phyloP scores from a whole-genome alignment of 1,139 yeast genomes.

The Saccharomycopsis hybrid region DNA sequence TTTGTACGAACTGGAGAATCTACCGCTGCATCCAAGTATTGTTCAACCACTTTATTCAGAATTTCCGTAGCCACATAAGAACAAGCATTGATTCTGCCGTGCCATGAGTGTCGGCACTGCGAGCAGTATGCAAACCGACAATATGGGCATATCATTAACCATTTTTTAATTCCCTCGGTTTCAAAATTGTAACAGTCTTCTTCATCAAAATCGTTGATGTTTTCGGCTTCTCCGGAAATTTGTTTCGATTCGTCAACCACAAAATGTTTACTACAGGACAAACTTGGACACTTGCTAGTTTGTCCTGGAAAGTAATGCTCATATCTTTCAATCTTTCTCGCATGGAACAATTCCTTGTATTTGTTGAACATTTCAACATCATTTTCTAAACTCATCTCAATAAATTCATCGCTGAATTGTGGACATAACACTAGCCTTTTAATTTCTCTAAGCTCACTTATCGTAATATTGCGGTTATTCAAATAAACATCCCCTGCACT shows the following conservation, averaged over 20 bases:
- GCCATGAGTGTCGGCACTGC: conserved; percentile 60
- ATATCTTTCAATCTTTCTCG: conserved; percentile 40
- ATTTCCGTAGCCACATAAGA: conserved; percentile 33
- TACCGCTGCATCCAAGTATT: conserved; percentile 32
- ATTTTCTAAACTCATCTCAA: conserved; percentile 30
- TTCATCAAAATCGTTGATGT: background rate
- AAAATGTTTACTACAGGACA: conserved; percentile 35
- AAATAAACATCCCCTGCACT: conserved; percentile 26
- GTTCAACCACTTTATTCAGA: conserved; percentile 38
- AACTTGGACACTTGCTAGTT: conserved; percentile 53
- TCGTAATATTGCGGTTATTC: conserved; percentile 24
- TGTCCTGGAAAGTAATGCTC: conserved; percentile 43
- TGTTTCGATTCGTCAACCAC: background rate
- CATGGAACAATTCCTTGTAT: conserved; percentile 35
- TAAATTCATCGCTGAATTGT: conserved; percentile 30
- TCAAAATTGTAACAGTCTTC: conserved; percentile 32
- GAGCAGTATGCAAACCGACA: conserved; percentile 58
- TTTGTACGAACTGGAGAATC: conserved; percentile 31
- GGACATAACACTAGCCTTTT: conserved; percentile 34
- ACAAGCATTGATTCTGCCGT: conserved; percentile 48
- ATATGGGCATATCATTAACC: conserved; percentile 45
- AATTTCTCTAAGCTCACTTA: conserved; percentile 28
- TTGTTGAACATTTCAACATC: conserved; percentile 30
- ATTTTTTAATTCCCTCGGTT: conserved; percentile 27
- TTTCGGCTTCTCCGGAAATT: background rate